phyloP scores from a whole-genome alignment of 202 grass and related monocot genomes.

The Dendrocalamus latiflorus region DNA sequence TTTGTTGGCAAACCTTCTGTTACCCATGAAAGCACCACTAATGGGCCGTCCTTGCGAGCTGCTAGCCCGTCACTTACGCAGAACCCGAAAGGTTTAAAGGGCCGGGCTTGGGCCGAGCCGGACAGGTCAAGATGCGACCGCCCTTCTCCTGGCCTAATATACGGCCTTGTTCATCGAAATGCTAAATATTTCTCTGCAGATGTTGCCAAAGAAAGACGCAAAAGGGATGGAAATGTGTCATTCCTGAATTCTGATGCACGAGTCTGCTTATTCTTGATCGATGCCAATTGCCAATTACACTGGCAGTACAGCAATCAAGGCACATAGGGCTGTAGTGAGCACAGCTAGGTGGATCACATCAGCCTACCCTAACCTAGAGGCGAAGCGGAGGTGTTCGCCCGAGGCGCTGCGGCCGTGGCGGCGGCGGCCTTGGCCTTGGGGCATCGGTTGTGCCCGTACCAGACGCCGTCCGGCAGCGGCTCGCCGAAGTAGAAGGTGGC shows the following conservation, averaged over 20 bases:
- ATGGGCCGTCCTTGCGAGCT: too few species aligned
- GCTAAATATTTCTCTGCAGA: neutral
- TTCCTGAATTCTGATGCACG: neutral
- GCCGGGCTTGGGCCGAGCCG: too few species aligned
- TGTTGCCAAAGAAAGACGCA: neutral
- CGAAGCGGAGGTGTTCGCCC: neutral
- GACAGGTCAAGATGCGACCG: too few species aligned
- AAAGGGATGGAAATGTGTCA: too few species aligned
- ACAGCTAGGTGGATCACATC: neutral
- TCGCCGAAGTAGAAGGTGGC: conserved; percentile 62
- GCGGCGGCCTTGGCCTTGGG: neutral
- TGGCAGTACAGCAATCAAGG: neutral
- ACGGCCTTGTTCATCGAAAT: neutral
- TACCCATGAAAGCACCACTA: too few species aligned
- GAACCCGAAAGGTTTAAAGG: too few species aligned
- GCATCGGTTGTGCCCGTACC: conserved; percentile 73
- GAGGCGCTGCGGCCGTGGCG: neutral
- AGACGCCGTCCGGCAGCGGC: conserved; percentile 52
- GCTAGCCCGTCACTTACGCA: too few species aligned
- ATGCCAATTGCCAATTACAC: neutral
- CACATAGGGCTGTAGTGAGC: neutral
- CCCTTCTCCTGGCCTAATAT: too few species aligned
- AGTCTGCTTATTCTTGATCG: neutral
- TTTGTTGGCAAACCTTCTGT: too few species aligned
- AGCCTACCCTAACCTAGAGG: neutral